phyloP scores from a whole-genome alignment of 2,329 filamentous ascomycete species.

The Talaromyces funiculosus region DNA sequence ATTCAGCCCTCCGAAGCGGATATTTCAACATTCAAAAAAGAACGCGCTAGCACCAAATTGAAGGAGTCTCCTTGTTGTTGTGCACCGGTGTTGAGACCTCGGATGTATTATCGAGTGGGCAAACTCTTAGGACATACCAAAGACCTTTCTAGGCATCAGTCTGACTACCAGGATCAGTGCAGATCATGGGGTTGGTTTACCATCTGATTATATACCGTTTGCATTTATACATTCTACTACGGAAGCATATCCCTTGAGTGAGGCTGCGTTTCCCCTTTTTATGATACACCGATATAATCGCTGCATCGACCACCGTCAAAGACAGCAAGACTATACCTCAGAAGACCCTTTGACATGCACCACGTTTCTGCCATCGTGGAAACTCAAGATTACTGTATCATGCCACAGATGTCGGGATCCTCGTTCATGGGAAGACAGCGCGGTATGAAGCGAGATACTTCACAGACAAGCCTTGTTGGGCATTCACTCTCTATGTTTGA shows the following conservation, averaged over 20 bases:
- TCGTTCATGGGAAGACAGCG: background rate
- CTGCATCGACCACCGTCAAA: background rate
- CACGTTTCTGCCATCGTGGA: background rate
- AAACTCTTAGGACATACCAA: background rate
- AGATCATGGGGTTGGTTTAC: background rate
- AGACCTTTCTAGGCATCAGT: background rate
- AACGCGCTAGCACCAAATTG: constrained; percentile 2
- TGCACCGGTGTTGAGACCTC: background rate
- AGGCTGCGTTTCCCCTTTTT: background rate
- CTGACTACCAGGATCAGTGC: background rate
- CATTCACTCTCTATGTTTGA: background rate
- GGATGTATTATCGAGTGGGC: background rate
- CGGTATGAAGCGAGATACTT: background rate
- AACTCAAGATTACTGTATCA: background rate
- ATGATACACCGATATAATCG: background rate
- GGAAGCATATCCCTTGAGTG: background rate
- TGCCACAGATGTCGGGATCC: background rate
- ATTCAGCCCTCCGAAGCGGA: background rate
- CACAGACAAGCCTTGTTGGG: background rate
- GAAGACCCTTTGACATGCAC: background rate
- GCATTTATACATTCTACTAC: background rate
- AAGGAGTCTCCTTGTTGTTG: background rate
- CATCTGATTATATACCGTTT: background rate
- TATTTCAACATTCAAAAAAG: background rate
- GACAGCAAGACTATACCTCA: background rate